Conservation (phyloP, 2,329 filamentous ascomycete species). For the Rutstroemia sydowiana region DNA sequence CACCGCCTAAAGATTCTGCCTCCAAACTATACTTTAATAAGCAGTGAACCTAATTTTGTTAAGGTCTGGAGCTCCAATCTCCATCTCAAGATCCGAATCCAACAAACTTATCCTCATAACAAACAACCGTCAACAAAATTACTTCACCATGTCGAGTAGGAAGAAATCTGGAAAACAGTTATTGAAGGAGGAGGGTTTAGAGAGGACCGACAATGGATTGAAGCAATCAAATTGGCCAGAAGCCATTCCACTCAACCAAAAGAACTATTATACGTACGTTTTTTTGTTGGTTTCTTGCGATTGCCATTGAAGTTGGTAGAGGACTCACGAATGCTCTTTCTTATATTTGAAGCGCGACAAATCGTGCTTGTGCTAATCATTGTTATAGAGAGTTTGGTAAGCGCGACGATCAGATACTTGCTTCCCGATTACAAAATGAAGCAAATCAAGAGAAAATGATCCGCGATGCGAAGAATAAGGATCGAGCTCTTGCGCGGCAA, state of each 20-base stretch:
- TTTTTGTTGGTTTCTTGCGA: neutral
- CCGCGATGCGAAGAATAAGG: slow-evolving; percentile 78
- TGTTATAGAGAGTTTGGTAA: slow-evolving; percentile 82
- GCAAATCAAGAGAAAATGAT: slow-evolving; percentile 77
- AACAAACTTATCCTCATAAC: no score
- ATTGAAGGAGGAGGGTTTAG: slow-evolving; percentile 54
- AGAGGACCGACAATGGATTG: slow-evolving; percentile 97
- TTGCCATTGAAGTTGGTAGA: neutral
- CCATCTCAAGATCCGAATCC: no score
- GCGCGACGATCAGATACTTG: slow-evolving; percentile 91
- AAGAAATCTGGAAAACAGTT: slow-evolving; percentile 32
- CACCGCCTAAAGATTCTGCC: no score
- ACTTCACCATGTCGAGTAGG: slow-evolving; percentile 30
- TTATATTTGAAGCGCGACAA: no score
- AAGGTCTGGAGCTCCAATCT: no score
- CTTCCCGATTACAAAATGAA: slow-evolving; percentile 80
- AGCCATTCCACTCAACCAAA: slow-evolving; percentile 91
- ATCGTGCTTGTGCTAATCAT: no score
- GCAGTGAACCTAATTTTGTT: no score
- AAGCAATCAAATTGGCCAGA: slow-evolving; percentile 91
- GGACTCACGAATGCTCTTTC: no score
- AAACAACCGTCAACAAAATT: no score
- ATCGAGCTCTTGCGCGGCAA: slow-evolving; percentile 72
- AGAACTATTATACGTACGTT: slow-evolving; percentile 95
- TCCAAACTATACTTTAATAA: no score